Base-by-base conservation (phyloP, 805 yeast species). In the Yamadazyma laniorum region DNA sequence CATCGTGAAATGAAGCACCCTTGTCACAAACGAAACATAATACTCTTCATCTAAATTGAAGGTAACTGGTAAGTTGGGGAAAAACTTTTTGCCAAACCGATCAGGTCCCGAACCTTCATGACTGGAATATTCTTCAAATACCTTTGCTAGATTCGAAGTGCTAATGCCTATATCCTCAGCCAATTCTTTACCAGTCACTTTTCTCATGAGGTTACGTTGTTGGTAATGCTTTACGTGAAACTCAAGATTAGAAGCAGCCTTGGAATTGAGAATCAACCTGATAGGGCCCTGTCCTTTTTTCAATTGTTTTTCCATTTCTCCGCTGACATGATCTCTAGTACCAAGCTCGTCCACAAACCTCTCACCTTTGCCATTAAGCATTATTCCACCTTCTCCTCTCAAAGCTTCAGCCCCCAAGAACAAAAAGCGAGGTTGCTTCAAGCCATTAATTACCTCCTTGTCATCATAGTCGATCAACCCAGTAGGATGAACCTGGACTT, bases 401-500 rank as follows among this genome's bases (percentile, higher is more conserved):
- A 80, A 61, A 5, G 82, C 82, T 54, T 79, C 85, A 3, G 84
- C 85, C 6, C 84, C 85, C 29, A 80, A 60, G 43, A 77, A 75
- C 39, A 77, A 63, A 51, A 77, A 77, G 41, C 80, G 64, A 1
- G 78, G 78, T 5, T 48, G 43, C 13, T 51, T 53, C 29, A 47
- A 52, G n/a, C 72, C 73, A 13, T 50, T 44, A 29, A 67, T 61
- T 4, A 61, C 65, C 27, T 77, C 82, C 22, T 50, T 58, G 26
- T 75, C 78, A 34, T 59, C 52, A 38, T 61, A 56, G 44, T 74
- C 77, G 38, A 80, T 72, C 45, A 79, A 68, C 1, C 85, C 85
- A 3, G 85, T 79, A 6, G 85, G 85, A 48, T 80, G 85, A 17
- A 80, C 81, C 54, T 80, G 85, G 30, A 80, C 78, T 51, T 79